A percentile compares a stretch with the other conserved stretches of the same genome.
Conservation (phyloP, 495 filamentous ascomycete species). For the Penicillium silybi region DNA sequence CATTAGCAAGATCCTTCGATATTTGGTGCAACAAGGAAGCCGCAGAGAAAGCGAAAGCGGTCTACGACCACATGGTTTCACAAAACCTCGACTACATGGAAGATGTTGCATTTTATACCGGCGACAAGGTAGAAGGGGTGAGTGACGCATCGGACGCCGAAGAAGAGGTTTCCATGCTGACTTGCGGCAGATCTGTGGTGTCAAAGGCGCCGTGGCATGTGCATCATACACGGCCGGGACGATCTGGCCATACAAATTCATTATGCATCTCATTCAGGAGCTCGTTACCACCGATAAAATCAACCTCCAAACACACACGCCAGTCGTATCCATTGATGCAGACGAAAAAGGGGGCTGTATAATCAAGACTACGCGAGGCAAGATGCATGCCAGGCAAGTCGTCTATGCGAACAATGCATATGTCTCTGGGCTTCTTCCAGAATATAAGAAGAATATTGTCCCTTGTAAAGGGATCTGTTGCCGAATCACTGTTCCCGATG, state of each 20-base stretch:
- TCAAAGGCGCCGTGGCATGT: slow-evolving; percentile 32
- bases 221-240: slow-evolving; percentile 51
- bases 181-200: slow-evolving; percentile 19
- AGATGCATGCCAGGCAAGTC: slow-evolving; percentile 49
- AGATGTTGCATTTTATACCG: slow-evolving; percentile 26
- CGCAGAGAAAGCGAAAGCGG: slow-evolving; percentile 23
- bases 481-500: slow-evolving; percentile 61
- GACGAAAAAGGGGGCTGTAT: slow-evolving; percentile 35
- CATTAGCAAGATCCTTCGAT: slow-evolving; percentile 33
- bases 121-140: slow-evolving; percentile 28
- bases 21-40: slow-evolving; percentile 31
- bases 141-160: slow-evolving; percentile 3
- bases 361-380: slow-evolving; percentile 52
- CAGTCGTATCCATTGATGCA: slow-evolving; percentile 38
- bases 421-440: slow-evolving; percentile 52
- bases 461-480: slow-evolving; percentile 55
- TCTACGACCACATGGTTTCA: slow-evolving; percentile 26
- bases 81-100: slow-evolving; percentile 25
- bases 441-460: slow-evolving; percentile 58
- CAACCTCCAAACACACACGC: slow-evolving; percentile 60
- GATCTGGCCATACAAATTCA: slow-evolving; percentile 62
- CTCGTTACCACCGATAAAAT: slow-evolving; percentile 49
- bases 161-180: not conserved
- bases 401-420: slow-evolving; percentile 74
- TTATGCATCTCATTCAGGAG: slow-evolving; percentile 51